A percentile compares a stretch with the other conserved stretches of the same genome.
Conservation (phyloP, 78 protist species). For the Dictyostelium brefeldianum region DNA sequence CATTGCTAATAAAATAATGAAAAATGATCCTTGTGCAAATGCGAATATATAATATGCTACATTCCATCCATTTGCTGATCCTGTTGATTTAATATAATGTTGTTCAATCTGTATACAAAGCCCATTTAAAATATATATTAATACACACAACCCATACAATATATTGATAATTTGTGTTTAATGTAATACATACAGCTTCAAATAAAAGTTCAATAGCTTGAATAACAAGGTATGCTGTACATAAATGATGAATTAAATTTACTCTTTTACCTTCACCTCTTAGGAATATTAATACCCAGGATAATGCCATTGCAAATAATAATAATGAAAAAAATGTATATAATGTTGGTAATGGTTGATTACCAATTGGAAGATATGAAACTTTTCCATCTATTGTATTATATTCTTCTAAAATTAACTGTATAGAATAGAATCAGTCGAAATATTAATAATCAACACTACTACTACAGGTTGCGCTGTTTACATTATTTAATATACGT, state of each 20-base stretch:
- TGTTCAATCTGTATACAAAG: slow-evolving; percentile 80
- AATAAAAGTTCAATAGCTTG: slow-evolving; percentile 46
- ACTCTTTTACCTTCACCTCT: slow-evolving; percentile 75
- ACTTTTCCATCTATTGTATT: slow-evolving; percentile 36
- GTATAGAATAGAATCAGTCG: not conserved
- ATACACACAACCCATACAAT: not conserved
- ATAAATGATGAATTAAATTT: slow-evolving; percentile 52
- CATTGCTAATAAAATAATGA: slow-evolving; percentile 86
- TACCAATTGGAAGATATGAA: slow-evolving; percentile 65
- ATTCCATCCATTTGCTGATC: slow-evolving; percentile 83
- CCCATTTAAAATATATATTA: too few species aligned
- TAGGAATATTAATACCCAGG: slow-evolving; percentile 70
- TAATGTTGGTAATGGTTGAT: slow-evolving; percentile 56
- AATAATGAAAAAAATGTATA: slow-evolving; percentile 39
- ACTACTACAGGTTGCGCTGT: too few species aligned
- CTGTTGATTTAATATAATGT: slow-evolving; percentile 83
- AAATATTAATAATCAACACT: not conserved
- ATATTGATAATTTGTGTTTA: too few species aligned
- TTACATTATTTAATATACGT: too few species aligned
- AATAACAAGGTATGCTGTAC: slow-evolving; percentile 38
- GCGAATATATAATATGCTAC: slow-evolving; percentile 85
- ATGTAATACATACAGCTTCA: slow-evolving; percentile 62
- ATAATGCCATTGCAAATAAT: slow-evolving; percentile 15
- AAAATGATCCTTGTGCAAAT: slow-evolving; percentile 87
- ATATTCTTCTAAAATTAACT: slow-evolving; percentile 69